Conservation (phyloP, 768 basidiomycete species). For the Russula lepida region DNA sequence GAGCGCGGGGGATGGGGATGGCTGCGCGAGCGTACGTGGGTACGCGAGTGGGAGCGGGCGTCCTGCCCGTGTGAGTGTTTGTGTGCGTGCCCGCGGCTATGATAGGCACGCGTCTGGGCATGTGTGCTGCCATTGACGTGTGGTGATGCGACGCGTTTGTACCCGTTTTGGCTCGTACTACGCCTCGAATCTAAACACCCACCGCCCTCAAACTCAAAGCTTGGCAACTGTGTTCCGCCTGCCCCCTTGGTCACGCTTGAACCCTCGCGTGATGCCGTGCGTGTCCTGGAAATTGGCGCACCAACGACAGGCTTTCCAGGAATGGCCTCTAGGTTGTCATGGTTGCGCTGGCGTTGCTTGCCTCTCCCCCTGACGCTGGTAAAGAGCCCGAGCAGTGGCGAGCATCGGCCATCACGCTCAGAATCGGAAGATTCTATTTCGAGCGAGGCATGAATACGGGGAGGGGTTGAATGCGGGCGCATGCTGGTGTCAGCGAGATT, state of each 20-base stretch:
- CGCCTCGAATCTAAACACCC: conserved; percentile 2
- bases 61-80: conserved; percentile 1
- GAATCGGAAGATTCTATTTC: conserved; percentile 12
- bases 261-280: conserved; percentile 20
- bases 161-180: conserved; percentile 12
- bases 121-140: background rate
- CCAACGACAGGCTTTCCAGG: conserved; percentile 13
- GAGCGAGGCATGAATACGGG: conserved; percentile 14
- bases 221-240: background rate
- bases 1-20: conserved; percentile 11
- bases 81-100: conserved; percentile 4
- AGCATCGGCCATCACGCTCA: conserved; percentile 28
- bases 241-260: background rate
- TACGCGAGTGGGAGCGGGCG: conserved; percentile 7
- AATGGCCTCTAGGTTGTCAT: background rate
- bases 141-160: background rate
- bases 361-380: conserved; percentile 20
- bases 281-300: conserved; percentile 14
- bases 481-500: background rate
- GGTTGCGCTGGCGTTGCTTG: conserved; percentile 9
- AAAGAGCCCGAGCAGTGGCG: conserved; percentile 28
- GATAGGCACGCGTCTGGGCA: background rate
- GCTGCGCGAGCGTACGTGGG: conserved; percentile 3
- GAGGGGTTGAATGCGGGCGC: conserved; percentile 21
- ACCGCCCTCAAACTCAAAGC: conserved; percentile 16